Evolutionary conservation across 305 asterid genomes (phyloP).

Genomic region (Salvia sclarea): DNA sequence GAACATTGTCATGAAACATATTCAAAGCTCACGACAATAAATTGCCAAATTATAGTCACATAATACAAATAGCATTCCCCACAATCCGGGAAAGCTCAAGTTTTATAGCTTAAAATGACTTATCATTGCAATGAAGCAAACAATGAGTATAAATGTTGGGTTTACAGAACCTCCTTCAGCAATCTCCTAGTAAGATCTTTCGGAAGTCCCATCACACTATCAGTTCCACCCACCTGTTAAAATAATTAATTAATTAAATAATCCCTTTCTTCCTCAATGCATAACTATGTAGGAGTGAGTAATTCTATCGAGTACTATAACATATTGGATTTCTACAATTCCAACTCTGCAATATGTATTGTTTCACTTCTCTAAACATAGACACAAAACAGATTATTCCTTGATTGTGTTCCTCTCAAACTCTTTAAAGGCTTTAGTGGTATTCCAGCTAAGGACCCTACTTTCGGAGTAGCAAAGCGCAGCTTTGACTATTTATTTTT

Average conservation of each 20-base stretch:
- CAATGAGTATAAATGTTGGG: neutral
- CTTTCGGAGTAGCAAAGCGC: neutral
- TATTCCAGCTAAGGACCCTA: no score
- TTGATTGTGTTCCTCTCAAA: no score
- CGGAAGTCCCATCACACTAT: slow-evolving; percentile 97
- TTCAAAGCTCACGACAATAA: neutral
- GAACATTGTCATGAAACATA: neutral
- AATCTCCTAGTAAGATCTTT: slow-evolving; percentile 65
- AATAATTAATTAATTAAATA: neutral
- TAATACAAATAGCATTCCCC: neutral
- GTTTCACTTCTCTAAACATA: neutral
- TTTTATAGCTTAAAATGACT: neutral
- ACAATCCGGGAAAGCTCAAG: neutral
- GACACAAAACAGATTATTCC: no score
- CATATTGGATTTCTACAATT: neutral
- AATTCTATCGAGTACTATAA: neutral
- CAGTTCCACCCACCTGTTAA: slow-evolving; percentile 76
- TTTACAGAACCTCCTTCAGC: slow-evolving; percentile 66
- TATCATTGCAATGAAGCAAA: neutral
- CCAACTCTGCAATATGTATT: neutral
- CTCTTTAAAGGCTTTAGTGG: no score
- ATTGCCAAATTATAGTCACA: neutral
- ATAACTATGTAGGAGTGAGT: neutral
- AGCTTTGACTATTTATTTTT: neutral
- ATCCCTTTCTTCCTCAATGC: neutral